These are phyloP conservation scores for Kazachstania africana DNA, from an alignment of 805 yeast species.

Conservation along the genomic window DNA sequence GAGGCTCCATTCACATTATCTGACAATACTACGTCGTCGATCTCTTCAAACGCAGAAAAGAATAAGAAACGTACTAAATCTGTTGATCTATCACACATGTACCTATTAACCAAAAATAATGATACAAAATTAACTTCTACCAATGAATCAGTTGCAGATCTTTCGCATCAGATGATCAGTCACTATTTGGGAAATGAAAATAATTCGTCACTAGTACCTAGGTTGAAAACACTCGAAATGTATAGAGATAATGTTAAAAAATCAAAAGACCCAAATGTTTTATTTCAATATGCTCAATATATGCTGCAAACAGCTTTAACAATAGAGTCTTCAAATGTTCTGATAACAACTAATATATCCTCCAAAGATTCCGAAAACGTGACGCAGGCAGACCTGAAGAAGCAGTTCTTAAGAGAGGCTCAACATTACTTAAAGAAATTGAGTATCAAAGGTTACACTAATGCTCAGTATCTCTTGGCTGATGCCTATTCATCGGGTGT, in stretches of 20 bases:
- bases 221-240: conserved; percentile 75
- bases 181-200: conserved; percentile 43
- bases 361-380: conserved; percentile 3
- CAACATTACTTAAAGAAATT: conserved; percentile 54
- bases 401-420: conserved; percentile 67
- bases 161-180: conserved; percentile 39
- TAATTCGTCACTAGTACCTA: conserved; percentile 44
- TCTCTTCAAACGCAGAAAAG: too few relatives aligned
- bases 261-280: conserved; percentile 73
- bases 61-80: conserved; percentile 27
- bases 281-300: conserved; percentile 85
- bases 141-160: conserved; percentile 35
- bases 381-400: conserved; percentile 31
- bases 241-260: conserved; percentile 78
- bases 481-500: conserved; percentile 83
- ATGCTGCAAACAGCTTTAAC: conserved; percentile 76
- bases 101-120: conserved; percentile 23
- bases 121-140: conserved; percentile 29
- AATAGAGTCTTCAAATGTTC: conserved; percentile 28
- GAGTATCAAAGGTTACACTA: conserved; percentile 69
- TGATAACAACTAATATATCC: background rate
- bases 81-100: conserved; percentile 33
- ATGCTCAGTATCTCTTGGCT: conserved; percentile 87
- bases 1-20: too few relatives aligned
- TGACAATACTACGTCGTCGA: too few relatives aligned